Percentiles rank a stretch among this genome's conserved stretches.
phyloP scores from a whole-genome alignment of 805 yeast genomes.

The Starmera amethionina region DNA sequence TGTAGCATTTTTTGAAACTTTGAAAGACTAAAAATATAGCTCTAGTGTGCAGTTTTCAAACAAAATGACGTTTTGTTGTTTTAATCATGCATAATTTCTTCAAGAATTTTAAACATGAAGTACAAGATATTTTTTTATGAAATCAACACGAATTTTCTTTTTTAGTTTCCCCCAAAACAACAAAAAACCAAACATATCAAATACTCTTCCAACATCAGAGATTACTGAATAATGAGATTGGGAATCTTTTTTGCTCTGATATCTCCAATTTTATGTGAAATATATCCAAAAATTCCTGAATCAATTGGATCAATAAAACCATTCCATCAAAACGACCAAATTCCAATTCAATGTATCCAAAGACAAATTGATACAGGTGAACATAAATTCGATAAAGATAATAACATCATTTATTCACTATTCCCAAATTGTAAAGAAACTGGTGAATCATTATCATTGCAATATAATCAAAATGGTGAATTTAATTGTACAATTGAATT shows the following conservation, averaged over 20 bases:
- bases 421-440: conserved; percentile 63
- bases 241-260: background rate
- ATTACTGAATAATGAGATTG: background rate
- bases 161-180: conserved; percentile 87
- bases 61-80: no score
- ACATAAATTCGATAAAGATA: conserved; percentile 53
- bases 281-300: conserved; percentile 4
- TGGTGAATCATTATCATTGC: conserved; percentile 44
- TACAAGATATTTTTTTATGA: no score
- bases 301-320: conserved; percentile 3
- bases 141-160: conserved; percentile 77
- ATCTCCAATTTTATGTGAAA: background rate
- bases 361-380: conserved; percentile 71
- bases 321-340: conserved; percentile 28
- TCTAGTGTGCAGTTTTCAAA: no score
- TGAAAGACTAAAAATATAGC: no score
- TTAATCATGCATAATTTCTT: no score
- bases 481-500: conserved; percentile 52
- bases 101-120: no score
- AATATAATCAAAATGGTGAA: conserved; percentile 39
- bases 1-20: no score
- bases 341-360: conserved; percentile 50
- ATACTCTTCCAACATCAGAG: no score
- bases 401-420: conserved; percentile 43
- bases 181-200: conserved; percentile 37